Conservation (phyloP, 192 early-diverging fungal genomes). For the Entophlyctis luteolus region DNA sequence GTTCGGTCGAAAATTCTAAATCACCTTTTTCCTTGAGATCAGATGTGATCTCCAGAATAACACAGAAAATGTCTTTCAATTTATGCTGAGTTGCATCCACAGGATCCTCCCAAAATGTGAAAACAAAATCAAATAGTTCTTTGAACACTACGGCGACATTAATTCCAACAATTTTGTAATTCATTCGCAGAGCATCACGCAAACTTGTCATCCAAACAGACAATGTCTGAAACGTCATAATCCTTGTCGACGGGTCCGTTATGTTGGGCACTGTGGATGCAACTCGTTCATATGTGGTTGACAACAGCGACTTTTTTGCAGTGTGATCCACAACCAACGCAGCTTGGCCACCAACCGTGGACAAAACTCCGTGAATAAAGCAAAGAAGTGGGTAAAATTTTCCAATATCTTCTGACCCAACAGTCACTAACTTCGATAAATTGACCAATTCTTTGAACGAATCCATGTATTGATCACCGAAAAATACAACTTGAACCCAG, state of each 20-base stretch:
- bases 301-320: no score
- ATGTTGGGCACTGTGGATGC: no score
- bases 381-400: no score
- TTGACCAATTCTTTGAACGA: neutral
- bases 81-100: conserved; percentile 76
- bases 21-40: neutral
- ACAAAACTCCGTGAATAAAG: conserved; percentile 28
- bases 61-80: conserved; percentile 57
- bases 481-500: neutral
- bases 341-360: conserved; percentile 7
- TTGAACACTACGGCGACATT: conserved; percentile 38
- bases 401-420: neutral
- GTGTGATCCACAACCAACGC: no score
- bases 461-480: neutral
- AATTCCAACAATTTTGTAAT: neutral
- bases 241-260: no score
- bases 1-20: neutral
- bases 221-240: conserved; percentile 35
- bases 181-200: neutral
- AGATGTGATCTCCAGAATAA: conserved; percentile 59
- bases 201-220: conserved; percentile 28
- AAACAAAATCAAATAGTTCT: conserved; percentile 66
- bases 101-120: conserved; percentile 84
- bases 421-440: neutral
- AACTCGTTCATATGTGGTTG: no score